Percentiles rank a stretch among this genome's conserved stretches.
phyloP scores from a whole-genome alignment of 208 protist genomes.

The Trypanosoma theileri region DNA sequence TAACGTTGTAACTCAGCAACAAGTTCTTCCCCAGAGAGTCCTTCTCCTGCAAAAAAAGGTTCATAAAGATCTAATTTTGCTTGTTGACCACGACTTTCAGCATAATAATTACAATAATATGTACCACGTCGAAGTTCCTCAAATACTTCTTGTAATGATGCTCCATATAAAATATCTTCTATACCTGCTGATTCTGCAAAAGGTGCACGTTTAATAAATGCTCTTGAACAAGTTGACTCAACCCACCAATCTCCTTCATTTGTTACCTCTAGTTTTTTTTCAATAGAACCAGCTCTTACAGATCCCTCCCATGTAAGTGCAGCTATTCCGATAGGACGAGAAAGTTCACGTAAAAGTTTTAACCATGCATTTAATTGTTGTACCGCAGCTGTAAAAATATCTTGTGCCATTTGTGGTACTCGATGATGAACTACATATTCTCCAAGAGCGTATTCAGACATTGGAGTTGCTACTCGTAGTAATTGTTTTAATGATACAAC shows the following conservation, averaged over 20 bases:
- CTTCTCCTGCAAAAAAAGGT: slow-evolving; percentile 28
- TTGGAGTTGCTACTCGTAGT: slow-evolving; percentile 55
- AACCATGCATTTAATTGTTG: slow-evolving; percentile 86
- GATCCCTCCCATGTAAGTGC: slow-evolving; percentile 62
- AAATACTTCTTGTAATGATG: slow-evolving; percentile 79
- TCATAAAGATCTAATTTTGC: slow-evolving; percentile 63
- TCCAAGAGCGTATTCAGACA: slow-evolving; percentile 78
- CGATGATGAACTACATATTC: slow-evolving; percentile 85
- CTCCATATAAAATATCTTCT: slow-evolving; percentile 59
- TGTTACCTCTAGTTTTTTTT: slow-evolving; percentile 47
- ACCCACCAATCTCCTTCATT: slow-evolving; percentile 72
- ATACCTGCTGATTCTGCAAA: slow-evolving; percentile 60
- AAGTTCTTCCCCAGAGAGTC: slow-evolving; percentile 33
- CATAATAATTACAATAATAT: slow-evolving; percentile 73
- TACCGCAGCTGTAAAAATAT: slow-evolving; percentile 68
- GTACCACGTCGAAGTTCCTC: slow-evolving; percentile 73
- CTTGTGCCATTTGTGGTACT: slow-evolving; percentile 60
- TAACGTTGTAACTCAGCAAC: slow-evolving; percentile 57
- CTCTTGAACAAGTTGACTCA: slow-evolving; percentile 47
- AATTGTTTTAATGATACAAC: slow-evolving; percentile 73
- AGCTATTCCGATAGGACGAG: slow-evolving; percentile 62
- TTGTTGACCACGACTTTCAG: slow-evolving; percentile 73
- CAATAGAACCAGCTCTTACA: slow-evolving; percentile 45
- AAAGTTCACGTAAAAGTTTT: slow-evolving; percentile 63
- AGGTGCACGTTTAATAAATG: slow-evolving; percentile 45